Evolutionary conservation across 202 grass and related monocot genomes (phyloP), one percentile per base, ranked within the genome.

Genomic region (Dendrocalamus latiflorus): DNA sequence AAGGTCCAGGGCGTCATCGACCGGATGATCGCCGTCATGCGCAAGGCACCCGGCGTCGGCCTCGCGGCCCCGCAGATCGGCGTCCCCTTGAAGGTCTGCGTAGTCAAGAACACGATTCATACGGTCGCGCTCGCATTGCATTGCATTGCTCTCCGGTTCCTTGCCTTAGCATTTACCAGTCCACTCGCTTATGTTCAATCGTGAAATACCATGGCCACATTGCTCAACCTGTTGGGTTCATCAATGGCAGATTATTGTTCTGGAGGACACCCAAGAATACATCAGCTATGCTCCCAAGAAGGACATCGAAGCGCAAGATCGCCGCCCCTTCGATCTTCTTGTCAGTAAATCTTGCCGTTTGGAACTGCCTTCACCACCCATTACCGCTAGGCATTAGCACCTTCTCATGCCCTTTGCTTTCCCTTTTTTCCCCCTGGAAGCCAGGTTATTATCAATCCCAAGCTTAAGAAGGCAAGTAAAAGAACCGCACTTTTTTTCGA

Each of bases 41-140:
- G 95, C 74, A 85, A 86, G 68, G 91, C 83, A 36, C 93, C 96
- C 15, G 89, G 91, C 58, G 93, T 98, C 22, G 96, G 96, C 83
- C 93, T 99, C 59, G 96, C 96, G 47, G 96, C 93, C 65, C 93
- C 93, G n/a, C 93, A 99, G 88, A 94, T 99, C 38, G 93, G 91
- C 12, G 67, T 94, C 58, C 89, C 96, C 1, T 81, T 95, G 74
- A 91, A 94, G 91, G 96, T 93, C 56, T 68, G n/a, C 39, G 14
- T 60, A 42, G 24, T 64, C 73, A n/a, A n/a, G 9, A 17, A 11
- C 68, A 49, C 43, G 24, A 18, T 30, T 49, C 8, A 42, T 70
- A 45, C 14, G 24, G 20, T 9, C 47, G 57, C n/a, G 4, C 49
- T 37, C n/a, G 70, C 30, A 0, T 82, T 62, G 24, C 65, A 9